Base-by-base conservation (phyloP, 768 basidiomycete species). In the Exidia glandulosa region DNA sequence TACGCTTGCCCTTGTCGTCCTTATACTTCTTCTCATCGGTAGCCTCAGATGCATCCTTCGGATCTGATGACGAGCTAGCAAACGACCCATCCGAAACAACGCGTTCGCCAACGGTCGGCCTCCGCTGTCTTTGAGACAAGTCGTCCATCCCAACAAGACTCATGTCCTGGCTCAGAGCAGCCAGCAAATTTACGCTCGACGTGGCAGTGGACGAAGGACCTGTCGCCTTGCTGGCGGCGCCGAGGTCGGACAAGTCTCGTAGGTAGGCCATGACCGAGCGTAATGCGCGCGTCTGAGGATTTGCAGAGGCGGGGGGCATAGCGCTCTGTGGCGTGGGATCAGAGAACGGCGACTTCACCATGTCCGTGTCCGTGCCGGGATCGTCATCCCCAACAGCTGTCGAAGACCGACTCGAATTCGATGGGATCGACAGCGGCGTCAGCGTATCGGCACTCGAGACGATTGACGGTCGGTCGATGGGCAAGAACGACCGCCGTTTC, bases 201-300 rank as follows among this genome's bases (percentile, higher is more conserved):
- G 68, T 88, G 86, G 50, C 50, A 71, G 85, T 74, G 60, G 83
- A 83, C 65, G 82, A 62, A n/a, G n/a, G n/a, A 12, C 79, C 71
- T 60, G 78, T 76, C 16, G 74, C 68, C 67, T 86, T 47, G 29
- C 14, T 87, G 23, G 84, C 81, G 64, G 84, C 71, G 19, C 85
- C 86, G 32, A 99, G 77, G 68, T 99, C 96, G 68, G 94, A 88
- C 84, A 99, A 87, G 66, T 99, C 96, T 66, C 85, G 85, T 23
- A 99, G 80, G 72, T 98, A 99, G 6, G 93, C 91, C 88, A 98
- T 94, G 19, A 99, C 84, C 10, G 90, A 88, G 59, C 90, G 83
- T 57, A 99, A 77, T 32, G 91, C 93, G 48, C 88, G 80, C 66
- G 82, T 84, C 69, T 87, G 87, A 32, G 50, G 50, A 7, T 31